Evolutionary conservation across 2,329 filamentous ascomycete species (phyloP).

Genomic region (Neonectria coccinea): DNA sequence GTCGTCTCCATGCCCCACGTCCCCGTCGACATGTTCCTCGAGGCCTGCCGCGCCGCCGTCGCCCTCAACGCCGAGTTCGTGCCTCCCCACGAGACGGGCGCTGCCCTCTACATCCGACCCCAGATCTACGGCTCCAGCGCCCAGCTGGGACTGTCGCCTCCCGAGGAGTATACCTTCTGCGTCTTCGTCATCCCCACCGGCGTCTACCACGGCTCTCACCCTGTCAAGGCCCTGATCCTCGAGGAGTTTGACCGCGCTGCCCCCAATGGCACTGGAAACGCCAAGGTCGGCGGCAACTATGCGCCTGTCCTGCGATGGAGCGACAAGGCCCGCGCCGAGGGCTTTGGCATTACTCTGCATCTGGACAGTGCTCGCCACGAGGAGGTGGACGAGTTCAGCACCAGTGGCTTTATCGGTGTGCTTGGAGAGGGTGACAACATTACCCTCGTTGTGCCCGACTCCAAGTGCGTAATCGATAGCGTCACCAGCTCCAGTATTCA

Average conservation of each 20-base stretch:
- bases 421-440: conserved; percentile 68
- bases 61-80: conserved; percentile 90
- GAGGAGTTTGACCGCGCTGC: conserved; percentile 95
- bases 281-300: conserved; percentile 97
- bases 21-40: conserved; percentile 79
- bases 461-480: conserved; percentile 86
- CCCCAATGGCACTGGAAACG: conserved; percentile 88
- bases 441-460: conserved; percentile 88
- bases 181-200: conserved; percentile 93
- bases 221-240: conserved; percentile 87
- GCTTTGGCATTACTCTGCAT: conserved; percentile 95
- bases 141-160: conserved; percentile 86
- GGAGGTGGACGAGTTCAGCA: conserved; percentile 96
- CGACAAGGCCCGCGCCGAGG: conserved; percentile 80
- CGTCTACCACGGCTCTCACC: conserved; percentile 90
- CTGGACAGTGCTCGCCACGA: conserved; percentile 86
- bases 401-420: conserved; percentile 90
- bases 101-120: conserved; percentile 92
- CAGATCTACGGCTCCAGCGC: conserved; percentile 88
- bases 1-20: conserved; percentile 87
- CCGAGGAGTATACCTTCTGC: conserved; percentile 91
- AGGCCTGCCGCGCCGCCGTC: conserved; percentile 83
- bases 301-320: conserved; percentile 91
- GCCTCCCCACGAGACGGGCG: conserved; percentile 87
- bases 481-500: conserved; percentile 85